These are phyloP conservation scores for Aotearoamyces nothofagi DNA, from an alignment of 2,329 filamentous ascomycete species.

Conservation along the genomic window DNA sequence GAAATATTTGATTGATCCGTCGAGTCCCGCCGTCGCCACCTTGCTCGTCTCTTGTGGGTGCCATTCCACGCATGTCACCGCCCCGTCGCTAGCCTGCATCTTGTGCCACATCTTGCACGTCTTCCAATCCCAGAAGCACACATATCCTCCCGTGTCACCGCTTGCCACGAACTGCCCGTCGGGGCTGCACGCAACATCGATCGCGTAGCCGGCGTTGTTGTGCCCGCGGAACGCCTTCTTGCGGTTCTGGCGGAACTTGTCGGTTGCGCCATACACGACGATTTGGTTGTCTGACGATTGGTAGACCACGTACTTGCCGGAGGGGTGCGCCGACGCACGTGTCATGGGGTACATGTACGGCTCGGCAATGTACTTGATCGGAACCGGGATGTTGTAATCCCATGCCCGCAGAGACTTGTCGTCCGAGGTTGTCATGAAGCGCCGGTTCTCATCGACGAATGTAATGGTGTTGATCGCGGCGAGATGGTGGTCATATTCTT, in stretches of 20 bases:
- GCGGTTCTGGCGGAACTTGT: constrained; percentile 92
- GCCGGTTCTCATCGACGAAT: constrained; percentile 84
- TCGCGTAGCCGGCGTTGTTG: constrained; percentile 87
- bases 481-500: constrained; percentile 96
- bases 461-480: constrained; percentile 97
- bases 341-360: constrained; percentile 97
- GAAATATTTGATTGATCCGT: constrained; percentile 85
- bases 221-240: constrained; percentile 96
- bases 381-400: constrained; percentile 97
- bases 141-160: constrained; percentile 76
- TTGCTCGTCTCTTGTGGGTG: constrained; percentile 96
- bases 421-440: constrained; percentile 96
- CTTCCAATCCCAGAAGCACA: constrained; percentile 99
- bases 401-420: constrained; percentile 92
- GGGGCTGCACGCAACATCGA: constrained; percentile 76
- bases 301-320: constrained; percentile 86
- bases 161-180: constrained; percentile 84
- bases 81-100: constrained; percentile 68
- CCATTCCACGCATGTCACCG: constrained; percentile 82
- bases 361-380: constrained; percentile 96
- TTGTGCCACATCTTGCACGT: constrained; percentile 99
- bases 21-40: constrained; percentile 77
- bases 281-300: constrained; percentile 94
- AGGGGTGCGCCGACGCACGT: constrained; percentile 69
- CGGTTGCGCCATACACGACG: constrained; percentile 83